phyloP scores from a whole-genome alignment of 176 grass and related monocot species.

The Cocos nucifera region DNA sequence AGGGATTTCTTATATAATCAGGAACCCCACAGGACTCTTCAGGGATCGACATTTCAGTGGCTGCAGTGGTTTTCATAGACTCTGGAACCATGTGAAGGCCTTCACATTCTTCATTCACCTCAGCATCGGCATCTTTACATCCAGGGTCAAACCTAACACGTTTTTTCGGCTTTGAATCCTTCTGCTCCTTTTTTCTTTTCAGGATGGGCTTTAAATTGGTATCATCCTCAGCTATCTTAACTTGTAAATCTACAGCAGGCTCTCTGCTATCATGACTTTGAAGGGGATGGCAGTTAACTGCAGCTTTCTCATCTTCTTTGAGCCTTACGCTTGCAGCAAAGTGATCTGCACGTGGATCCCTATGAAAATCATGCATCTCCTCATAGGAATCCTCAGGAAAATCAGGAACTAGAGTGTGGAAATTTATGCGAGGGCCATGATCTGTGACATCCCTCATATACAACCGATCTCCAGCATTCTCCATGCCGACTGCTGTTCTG shows the following conservation, averaged over 20 bases:
- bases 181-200: slow-evolving; percentile 68
- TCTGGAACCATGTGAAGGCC: slow-evolving; percentile 46
- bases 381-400: slow-evolving; percentile 55
- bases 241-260: slow-evolving; percentile 9
- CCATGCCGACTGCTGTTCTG: slow-evolving; percentile 54
- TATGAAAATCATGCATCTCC: slow-evolving; percentile 20
- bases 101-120: slow-evolving; percentile 37
- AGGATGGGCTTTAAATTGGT: slow-evolving; percentile 71
- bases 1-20: slow-evolving; percentile 77
- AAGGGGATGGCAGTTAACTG: slow-evolving; percentile 6
- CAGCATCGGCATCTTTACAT: slow-evolving; percentile 31
- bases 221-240: slow-evolving; percentile 31
- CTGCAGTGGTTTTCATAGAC: slow-evolving; percentile 24
- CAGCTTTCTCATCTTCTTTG: slow-evolving; percentile 39
- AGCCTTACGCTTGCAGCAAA: slow-evolving; percentile 62
- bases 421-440: slow-evolving; percentile 65
- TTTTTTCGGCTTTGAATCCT: slow-evolving; percentile 64
- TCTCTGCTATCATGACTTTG: slow-evolving; percentile 12
- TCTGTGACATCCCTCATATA: slow-evolving; percentile 93
- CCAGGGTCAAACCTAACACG: slow-evolving; percentile 70
- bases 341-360: slow-evolving; percentile 66
- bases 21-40: slow-evolving; percentile 34
- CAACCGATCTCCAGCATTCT: slow-evolving; percentile 47
- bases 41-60: slow-evolving; percentile 14
- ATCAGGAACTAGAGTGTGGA: slow-evolving; percentile 69